Conservation (phyloP, 495 filamentous ascomycete genomes). For the Aspergillus biplanus region DNA sequence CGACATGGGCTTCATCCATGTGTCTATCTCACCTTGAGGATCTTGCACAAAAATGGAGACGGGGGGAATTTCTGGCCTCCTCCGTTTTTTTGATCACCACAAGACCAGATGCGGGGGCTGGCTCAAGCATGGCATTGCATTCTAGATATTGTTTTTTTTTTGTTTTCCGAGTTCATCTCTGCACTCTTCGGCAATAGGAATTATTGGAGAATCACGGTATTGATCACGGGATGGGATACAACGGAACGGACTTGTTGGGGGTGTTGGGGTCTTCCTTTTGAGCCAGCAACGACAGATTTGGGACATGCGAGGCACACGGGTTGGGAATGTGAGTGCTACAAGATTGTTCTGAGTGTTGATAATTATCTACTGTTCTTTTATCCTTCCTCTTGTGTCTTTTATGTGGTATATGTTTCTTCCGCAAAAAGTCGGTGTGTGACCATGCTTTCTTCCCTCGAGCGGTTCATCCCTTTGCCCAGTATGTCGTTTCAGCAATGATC, state of each 20-base stretch:
- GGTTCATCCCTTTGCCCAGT: constrained; percentile 17
- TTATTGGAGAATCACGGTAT: constrained; percentile 53
- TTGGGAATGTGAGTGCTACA: constrained; percentile 42
- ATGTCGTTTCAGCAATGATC: constrained; percentile 21
- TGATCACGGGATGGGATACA: constrained; percentile 52
- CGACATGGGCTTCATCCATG: constrained; percentile 30
- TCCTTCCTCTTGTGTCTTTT: constrained; percentile 20
- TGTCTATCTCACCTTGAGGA: constrained; percentile 33
- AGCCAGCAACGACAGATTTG: constrained; percentile 36
- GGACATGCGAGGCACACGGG: constrained; percentile 29
- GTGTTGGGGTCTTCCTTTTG: constrained; percentile 54
- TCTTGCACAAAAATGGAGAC: constrained; percentile 1
- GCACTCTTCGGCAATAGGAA: constrained; percentile 47
- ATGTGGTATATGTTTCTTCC: constrained; percentile 18
- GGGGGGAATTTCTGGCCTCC: constrained; percentile 22
- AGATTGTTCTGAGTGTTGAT: constrained; percentile 46
- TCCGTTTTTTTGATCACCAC: constrained; percentile 33
- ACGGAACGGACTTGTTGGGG: constrained; percentile 50
- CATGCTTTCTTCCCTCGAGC: constrained; percentile 21
- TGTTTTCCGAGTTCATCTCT: constrained; percentile 37
- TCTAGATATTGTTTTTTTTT: constrained; percentile 46
- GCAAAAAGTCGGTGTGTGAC: constrained; percentile 24
- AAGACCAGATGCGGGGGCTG: constrained; percentile 29
- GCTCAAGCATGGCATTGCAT: constrained; percentile 44
- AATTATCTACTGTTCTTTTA: constrained; percentile 28